phyloP scores from a whole-genome alignment of 768 basidiomycete species.

The Phylloporus scabripes region DNA sequence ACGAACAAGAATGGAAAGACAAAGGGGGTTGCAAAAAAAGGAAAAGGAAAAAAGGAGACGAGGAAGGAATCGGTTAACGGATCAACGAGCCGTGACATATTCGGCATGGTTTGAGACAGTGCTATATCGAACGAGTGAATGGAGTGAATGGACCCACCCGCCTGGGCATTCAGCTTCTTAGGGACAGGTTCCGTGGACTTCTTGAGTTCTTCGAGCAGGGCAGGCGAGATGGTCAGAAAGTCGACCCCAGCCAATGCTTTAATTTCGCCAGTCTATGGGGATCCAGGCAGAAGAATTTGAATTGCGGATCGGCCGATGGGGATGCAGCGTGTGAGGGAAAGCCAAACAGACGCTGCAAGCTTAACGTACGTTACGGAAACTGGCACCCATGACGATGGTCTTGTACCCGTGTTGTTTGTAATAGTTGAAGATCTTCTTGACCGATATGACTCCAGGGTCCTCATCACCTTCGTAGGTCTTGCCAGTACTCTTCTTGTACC shows the following conservation, averaged over 20 bases:
- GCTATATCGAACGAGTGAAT: background rate
- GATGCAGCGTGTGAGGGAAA: constrained; percentile 1
- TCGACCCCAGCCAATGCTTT: constrained; percentile 93
- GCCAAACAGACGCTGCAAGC: background rate
- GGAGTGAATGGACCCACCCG: constrained; percentile 39
- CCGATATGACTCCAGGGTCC: constrained; percentile 94
- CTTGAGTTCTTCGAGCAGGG: constrained; percentile 90
- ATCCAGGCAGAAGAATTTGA: background rate
- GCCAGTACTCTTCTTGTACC: constrained; percentile 93
- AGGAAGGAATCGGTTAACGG: background rate
- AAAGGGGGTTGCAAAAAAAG: background rate
- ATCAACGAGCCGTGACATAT: constrained; percentile 9
- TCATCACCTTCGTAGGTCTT: constrained; percentile 85
- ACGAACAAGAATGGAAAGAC: background rate
- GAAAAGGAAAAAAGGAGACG: background rate
- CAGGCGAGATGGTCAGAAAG: constrained; percentile 92
- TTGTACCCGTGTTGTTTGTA: constrained; percentile 99
- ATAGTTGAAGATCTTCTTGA: constrained; percentile 97
- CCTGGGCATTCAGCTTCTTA: constrained; percentile 69
- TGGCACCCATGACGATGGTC: constrained; percentile 99
- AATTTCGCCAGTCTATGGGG: constrained; percentile 76
- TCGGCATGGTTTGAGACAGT: constrained; percentile 1
- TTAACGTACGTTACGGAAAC: constrained; percentile 88
- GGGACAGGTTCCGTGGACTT: constrained; percentile 71
- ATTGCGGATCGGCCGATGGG: constrained; percentile 4